Percentiles rank a stretch among this genome's conserved stretches.
Evolutionary conservation across 169 alveolate species (phyloP).

Genomic region (Perkinsus chesapeaki): DNA sequence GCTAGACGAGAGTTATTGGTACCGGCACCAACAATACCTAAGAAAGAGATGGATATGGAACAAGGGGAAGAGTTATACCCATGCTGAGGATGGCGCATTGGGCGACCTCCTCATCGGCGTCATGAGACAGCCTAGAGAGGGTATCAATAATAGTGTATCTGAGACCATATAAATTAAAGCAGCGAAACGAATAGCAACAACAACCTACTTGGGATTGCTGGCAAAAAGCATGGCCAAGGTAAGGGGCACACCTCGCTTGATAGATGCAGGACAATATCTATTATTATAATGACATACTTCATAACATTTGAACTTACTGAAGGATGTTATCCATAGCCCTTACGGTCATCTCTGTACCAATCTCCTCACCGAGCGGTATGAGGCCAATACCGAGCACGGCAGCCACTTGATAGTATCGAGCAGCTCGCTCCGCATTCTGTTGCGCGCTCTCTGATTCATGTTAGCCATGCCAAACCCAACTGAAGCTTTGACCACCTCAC

Average conservation of each 20-base stretch:
- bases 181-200: conserved; percentile 28
- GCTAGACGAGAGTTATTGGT: conserved; percentile 93
- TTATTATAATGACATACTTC: neutral
- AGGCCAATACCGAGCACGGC: conserved; percentile 84
- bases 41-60: neutral
- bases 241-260: conserved; percentile 94
- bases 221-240: conserved; percentile 91
- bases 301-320: conserved; percentile 70
- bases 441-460: conserved; percentile 17
- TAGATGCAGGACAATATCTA: conserved; percentile 22
- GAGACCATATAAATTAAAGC: neutral
- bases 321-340: conserved; percentile 77
- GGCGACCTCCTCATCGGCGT: conserved; percentile 88
- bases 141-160: conserved; percentile 41
- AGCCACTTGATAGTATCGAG: conserved; percentile 61
- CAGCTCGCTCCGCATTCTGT: conserved; percentile 42
- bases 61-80: conserved; percentile 92
- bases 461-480: neutral
- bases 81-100: conserved; percentile 88
- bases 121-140: conserved; percentile 92
- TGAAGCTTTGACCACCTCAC: neutral
- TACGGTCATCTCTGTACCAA: conserved; percentile 45
- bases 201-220: conserved; percentile 87
- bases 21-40: conserved; percentile 50
- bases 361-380: conserved; percentile 84